Conservation (phyloP, 371 early-diverging fungal genomes). For the Cokeromyces recurvatus region DNA sequence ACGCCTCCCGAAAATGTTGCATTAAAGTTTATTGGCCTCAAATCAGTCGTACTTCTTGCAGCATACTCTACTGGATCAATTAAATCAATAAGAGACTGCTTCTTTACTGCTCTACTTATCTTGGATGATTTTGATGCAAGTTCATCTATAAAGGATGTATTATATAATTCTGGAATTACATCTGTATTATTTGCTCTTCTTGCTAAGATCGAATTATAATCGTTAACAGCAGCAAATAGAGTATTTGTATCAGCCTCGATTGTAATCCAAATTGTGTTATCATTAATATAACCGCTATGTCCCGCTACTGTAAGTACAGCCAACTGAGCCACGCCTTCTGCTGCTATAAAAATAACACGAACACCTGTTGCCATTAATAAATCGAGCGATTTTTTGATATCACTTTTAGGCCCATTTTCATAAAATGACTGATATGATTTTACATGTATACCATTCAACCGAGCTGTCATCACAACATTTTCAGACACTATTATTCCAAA, state of each 20-base stretch:
- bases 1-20: constrained; percentile 42
- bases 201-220: constrained; percentile 24
- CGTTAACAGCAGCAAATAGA: constrained; percentile 12
- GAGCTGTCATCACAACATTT: constrained; percentile 37
- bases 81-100: constrained; percentile 2
- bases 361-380: constrained; percentile 36
- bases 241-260: constrained; percentile 16
- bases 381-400: constrained; percentile 39
- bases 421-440: constrained; percentile 45
- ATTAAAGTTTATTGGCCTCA: constrained; percentile 27
- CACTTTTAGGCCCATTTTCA: constrained; percentile 38
- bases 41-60: constrained; percentile 16
- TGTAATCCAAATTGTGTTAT: constrained; percentile 38
- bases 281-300: constrained; percentile 34
- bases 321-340: constrained; percentile 38
- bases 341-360: constrained; percentile 47
- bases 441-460: constrained; percentile 32
- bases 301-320: constrained; percentile 36
- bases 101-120: not conserved
- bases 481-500: constrained; percentile 57
- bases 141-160: not conserved
- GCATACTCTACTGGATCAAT: constrained; percentile 27
- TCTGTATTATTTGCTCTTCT: constrained; percentile 13
- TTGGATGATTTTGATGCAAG: not conserved
- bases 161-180: constrained; percentile 6